Conservation (phyloP, 805 yeast species). For the Zygoascus ofunaensis region DNA sequence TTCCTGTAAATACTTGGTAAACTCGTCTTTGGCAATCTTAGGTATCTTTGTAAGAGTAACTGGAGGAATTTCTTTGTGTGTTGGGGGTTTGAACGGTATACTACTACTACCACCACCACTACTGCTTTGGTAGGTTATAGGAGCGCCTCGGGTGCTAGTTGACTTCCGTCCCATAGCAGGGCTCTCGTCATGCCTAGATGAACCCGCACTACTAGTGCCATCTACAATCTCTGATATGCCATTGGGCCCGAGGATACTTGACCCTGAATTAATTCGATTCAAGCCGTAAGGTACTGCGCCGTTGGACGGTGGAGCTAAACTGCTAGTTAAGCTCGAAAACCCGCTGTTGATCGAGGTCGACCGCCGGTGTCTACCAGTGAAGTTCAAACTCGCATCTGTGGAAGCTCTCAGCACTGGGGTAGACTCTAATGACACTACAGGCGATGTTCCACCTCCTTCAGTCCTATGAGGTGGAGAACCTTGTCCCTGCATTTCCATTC, state of each 20-base stretch:
- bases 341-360: slow-evolving; percentile 4
- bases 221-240: slow-evolving; percentile 70
- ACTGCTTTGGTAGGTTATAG: background rate
- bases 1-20: slow-evolving; percentile 37
- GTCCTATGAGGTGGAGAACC: background rate
- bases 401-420: background rate
- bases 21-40: slow-evolving; percentile 35
- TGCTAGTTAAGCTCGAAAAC: slow-evolving; percentile 1
- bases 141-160: background rate
- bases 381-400: background rate
- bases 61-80: slow-evolving; percentile 76
- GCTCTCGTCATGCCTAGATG: slow-evolving; percentile 7
- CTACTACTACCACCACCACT: background rate
- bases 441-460: background rate
- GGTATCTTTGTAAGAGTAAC: slow-evolving; percentile 51
- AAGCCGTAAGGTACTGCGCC: slow-evolving; percentile 26
- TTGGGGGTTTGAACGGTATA: slow-evolving; percentile 41
- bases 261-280: slow-evolving; percentile 32
- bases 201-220: slow-evolving; percentile 19
- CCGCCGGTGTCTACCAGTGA: slow-evolving; percentile 4
- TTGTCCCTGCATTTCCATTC: background rate
- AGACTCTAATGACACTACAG: background rate
- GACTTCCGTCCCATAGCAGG: slow-evolving; percentile 22
- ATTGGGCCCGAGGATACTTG: slow-evolving; percentile 59
- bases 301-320: background rate